These are phyloP conservation scores for Aplosporella prunicola DNA, from an alignment of 2,329 filamentous ascomycete genomes.

Conservation along the genomic window DNA sequence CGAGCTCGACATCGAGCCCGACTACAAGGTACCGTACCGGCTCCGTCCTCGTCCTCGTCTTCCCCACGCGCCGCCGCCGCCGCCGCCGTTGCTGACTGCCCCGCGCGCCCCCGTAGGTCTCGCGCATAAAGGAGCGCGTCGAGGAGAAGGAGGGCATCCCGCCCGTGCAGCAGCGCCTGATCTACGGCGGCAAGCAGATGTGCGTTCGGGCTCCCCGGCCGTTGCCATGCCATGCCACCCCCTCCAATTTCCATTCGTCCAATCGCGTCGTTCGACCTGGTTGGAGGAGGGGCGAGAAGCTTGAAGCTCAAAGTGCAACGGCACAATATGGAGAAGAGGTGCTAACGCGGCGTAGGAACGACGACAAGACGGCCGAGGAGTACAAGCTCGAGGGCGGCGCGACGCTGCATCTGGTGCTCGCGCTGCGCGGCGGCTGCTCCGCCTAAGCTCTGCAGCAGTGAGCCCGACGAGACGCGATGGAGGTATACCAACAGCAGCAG, in stretches of 20 bases:
- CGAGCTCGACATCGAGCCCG: conserved; percentile 89
- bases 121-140: conserved; percentile 95
- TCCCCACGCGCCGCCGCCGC: not conserved
- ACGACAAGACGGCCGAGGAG: conserved; percentile 86
- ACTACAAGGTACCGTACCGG: conserved; percentile 62
- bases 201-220: conserved; percentile 30
- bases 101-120: conserved; percentile 49
- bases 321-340: not conserved
- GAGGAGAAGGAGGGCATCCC: conserved; percentile 99
- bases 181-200: conserved; percentile 98
- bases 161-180: conserved; percentile 89
- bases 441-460: conserved; percentile 9
- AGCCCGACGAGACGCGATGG: too few species aligned
- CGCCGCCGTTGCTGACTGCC: not conserved
- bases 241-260: not conserved
- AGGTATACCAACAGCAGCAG: too few species aligned
- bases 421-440: conserved; percentile 71
- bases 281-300: too few species aligned
- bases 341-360: conserved; percentile 54
- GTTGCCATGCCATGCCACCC: not conserved
- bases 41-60: not conserved
- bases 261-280: not conserved
- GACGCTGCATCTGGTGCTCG: conserved; percentile 90
- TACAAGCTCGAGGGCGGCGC: conserved; percentile 87
- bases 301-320: not conserved